Evolutionary conservation across 2,329 filamentous ascomycete genomes (phyloP), one percentile per base, ranked within the genome.

Genomic region (Hymenoscyphus occultus): DNA sequence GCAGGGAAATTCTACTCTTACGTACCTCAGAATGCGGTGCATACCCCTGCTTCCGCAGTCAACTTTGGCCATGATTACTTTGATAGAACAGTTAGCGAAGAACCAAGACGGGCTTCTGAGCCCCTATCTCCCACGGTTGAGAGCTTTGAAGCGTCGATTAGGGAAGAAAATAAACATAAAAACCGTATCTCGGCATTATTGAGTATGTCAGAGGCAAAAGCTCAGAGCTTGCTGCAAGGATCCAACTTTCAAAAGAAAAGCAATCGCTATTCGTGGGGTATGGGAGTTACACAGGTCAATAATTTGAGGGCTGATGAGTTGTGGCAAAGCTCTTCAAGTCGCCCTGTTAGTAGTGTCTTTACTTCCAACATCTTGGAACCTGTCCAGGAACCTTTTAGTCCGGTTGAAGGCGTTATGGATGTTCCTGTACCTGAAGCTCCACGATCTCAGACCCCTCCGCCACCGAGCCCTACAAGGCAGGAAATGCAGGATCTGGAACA

Each of bases 1-100:
- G 75, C 74, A 5, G 81, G 83, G 1, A 71, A 80, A 0, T 86
- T 89, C 71, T 77, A 80, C 0, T 74, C 77, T 0, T 75, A 48
- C n/a, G 19, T 48, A 48, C 45, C 45, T n/a, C 45, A 48, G 45
- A 48, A 22, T 48, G 45, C 16, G 19, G 16, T 19, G 3, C 9
- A 48, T 48, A 48, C 45, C 2, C 45, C 45, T n/a, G 45, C 42
- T 45, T 45, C 42, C 16, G 42, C 42, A 14, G 16, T 48, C n/a
- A 19, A 48, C n/a, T 19, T 48, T 10, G n/a, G 45, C 14, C 9
- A 9, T 9, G 45, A 48, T 48, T 48, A 19, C 19, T 48, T 48
- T 16, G 45, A 48, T 48, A 7, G 5, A 22, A n/a, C 16, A 19
- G 9, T 48, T 3, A 19, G 19, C 19, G 14, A 22, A 9, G 16